A percentile compares a stretch with the other conserved stretches of the same genome.
Conservation (phyloP, 1,284 basidiomycete genomes). For the Boletus austroedulis region DNA sequence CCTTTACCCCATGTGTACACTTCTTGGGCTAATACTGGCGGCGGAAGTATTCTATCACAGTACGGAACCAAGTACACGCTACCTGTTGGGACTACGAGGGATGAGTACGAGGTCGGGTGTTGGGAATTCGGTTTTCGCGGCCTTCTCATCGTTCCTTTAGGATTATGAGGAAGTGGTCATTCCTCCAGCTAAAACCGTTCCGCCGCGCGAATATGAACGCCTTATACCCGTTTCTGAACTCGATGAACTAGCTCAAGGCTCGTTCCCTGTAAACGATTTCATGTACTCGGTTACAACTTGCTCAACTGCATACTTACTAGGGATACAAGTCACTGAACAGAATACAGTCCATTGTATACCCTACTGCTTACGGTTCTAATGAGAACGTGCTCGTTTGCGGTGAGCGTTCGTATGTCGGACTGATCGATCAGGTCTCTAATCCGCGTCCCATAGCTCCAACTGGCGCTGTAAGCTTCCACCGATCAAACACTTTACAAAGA, state of each 20-base stretch:
- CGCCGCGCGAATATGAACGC: conserved; percentile 72
- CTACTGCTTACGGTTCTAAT: conserved; percentile 90
- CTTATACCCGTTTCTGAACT: conserved; percentile 75
- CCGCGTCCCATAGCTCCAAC: conserved; percentile 69
- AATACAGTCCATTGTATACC: conserved; percentile 94
- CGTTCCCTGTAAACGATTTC: conserved; percentile 71
- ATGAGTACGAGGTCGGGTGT: conserved; percentile 57
- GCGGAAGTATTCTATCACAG: conserved; percentile 72
- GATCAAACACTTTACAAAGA: conserved; percentile 1
- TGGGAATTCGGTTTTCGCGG: not conserved
- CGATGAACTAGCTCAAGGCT: conserved; percentile 78
- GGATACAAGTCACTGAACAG: conserved; percentile 89
- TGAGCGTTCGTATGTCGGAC: conserved; percentile 41
- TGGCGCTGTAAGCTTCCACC: conserved; percentile 70
- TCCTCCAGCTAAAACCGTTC: conserved; percentile 81
- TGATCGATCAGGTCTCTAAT: not conserved
- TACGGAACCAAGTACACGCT: conserved; percentile 76
- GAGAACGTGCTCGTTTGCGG: conserved; percentile 97
- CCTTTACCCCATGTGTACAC: conserved; percentile 90
- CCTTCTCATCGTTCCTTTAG: conserved; percentile 32
- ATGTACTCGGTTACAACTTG: not conserved
- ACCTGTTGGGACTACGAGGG: conserved; percentile 79
- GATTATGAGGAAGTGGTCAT: conserved; percentile 84
- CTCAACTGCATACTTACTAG: conserved; percentile 38
- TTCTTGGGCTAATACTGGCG: conserved; percentile 47